Percentiles rank a stretch among this genome's conserved stretches.
phyloP scores from a whole-genome alignment of 305 asterid species.

The Fraxinus dipetala region DNA sequence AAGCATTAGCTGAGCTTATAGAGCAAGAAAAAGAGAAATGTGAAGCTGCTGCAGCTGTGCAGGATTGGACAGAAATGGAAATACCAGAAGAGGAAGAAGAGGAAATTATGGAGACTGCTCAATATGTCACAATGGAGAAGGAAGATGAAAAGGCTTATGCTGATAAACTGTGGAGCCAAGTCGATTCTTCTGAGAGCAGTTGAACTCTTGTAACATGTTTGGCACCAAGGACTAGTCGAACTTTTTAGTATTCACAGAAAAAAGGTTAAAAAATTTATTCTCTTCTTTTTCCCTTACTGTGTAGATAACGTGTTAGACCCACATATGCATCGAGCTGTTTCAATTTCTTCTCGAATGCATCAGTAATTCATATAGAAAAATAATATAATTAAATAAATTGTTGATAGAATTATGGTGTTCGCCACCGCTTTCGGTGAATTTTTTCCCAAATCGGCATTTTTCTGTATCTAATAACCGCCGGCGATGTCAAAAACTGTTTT shows the following conservation, averaged over 20 bases:
- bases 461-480: slow-evolving; percentile 30
- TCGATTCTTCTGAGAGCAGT: slow-evolving; percentile 35
- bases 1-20: slow-evolving; percentile 50
- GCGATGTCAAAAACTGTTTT: slow-evolving; percentile 31
- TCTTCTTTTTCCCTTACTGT: too few relatives aligned
- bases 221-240: background rate
- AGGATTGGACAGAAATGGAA: slow-evolving; percentile 42
- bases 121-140: slow-evolving; percentile 41
- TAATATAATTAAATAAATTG: background rate
- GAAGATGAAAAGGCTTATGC: slow-evolving; percentile 87
- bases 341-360: background rate
- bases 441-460: slow-evolving; percentile 42
- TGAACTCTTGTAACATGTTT: background rate
- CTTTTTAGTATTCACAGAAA: background rate
- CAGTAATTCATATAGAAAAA: background rate
- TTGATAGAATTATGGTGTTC: slow-evolving; percentile 68
- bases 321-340: too few relatives aligned
- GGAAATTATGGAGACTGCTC: slow-evolving; percentile 39
- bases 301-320: too few relatives aligned
- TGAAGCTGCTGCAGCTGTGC: slow-evolving; percentile 27
- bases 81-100: slow-evolving; percentile 53
- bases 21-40: slow-evolving; percentile 31
- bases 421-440: slow-evolving; percentile 71
- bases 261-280: too few relatives aligned
- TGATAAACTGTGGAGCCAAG: slow-evolving; percentile 68